Evolutionary conservation across 768 basidiomycete species (phyloP), one percentile per base, ranked within the genome.

Genomic region (Leccinum longicurvipes): DNA sequence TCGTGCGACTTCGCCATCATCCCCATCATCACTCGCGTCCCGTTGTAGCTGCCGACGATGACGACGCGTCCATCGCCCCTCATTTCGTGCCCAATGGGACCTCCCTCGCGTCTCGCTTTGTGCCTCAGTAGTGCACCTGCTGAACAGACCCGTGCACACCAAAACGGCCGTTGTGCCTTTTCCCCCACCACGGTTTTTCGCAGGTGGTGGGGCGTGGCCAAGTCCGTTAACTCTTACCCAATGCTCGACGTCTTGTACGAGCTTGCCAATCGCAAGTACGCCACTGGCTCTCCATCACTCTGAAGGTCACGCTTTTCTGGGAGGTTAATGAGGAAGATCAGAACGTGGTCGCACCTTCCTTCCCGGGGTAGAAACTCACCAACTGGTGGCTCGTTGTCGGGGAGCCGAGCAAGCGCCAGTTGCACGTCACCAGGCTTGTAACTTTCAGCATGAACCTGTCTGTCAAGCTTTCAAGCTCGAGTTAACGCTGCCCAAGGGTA

Each of bases 321-420:
- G 96, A 98, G 53, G 84, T 80, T 1, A 92, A 94, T 58, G 84
- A 88, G 32, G 90, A 89, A 56, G 87, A 92, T 62, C 89, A 93
- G 67, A 77, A 76, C 4, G 95, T 95, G 31, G 81, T 98, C n/a
- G 96, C 97, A 1, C 95, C 97, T 0, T 90, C 86, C 75, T 98
- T 90, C 76, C 96, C 96, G 0, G 77, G 74, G 52, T 88, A 87
- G 73, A 98, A 98, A 78, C 82, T 93, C 72, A 85, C 90, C 54
- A 94, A 93, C 65, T 98, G 95, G 96, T 98, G 95, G 95, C 80
- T 98, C 31, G 94, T 98, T 47, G 80, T 98, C 12, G 93, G 93
- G n/a, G 90, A 95, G 51, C 79, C 87, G 6, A 76, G 76, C 31
- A 85, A 83, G n/a, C 83, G 85, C 34, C 89, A 93, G 63, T 77